A percentile compares a stretch with the other conserved stretches of the same genome.
These are phyloP conservation scores for Podospora appendiculata DNA, from an alignment of 495 filamentous ascomycete genomes.

Conservation along the genomic window DNA sequence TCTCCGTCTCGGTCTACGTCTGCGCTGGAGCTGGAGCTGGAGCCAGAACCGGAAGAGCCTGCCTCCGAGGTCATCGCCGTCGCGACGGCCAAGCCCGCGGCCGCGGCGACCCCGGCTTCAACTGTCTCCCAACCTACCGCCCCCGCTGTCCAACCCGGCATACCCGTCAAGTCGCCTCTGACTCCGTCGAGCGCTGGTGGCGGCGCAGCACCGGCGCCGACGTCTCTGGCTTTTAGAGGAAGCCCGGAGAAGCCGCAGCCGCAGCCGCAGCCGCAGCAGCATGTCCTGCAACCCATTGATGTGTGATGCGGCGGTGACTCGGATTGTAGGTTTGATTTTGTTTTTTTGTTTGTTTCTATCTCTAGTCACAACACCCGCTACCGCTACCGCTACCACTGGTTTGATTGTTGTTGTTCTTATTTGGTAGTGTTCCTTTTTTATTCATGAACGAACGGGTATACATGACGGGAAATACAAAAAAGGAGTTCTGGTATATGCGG, in stretches of 20 bases:
- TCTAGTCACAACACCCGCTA: not conserved
- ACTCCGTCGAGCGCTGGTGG: slow-evolving; percentile 19
- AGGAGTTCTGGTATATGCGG: slow-evolving; percentile 6
- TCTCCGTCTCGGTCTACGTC: too few species aligned
- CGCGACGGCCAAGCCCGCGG: slow-evolving; percentile 8
- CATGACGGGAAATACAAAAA: not conserved
- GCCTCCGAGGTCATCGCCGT: slow-evolving; percentile 23
- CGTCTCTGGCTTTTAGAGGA: slow-evolving; percentile 42
- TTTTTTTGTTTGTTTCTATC: too few species aligned
- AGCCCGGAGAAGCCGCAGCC: slow-evolving; percentile 39
- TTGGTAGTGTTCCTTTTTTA: not conserved
- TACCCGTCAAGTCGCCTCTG: slow-evolving; percentile 9
- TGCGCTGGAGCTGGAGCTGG: slow-evolving; percentile 11
- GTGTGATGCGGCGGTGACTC: not conserved
- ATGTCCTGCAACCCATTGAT: slow-evolving; percentile 23
- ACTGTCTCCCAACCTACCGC: not conserved
- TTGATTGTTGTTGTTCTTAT: not conserved
- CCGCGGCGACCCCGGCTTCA: not conserved
- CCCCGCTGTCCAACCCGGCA: not conserved
- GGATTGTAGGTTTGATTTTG: slow-evolving; percentile 2
- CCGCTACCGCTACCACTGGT: not conserved
- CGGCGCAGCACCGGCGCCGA: slow-evolving; percentile 12
- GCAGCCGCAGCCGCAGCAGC: slow-evolving; percentile 5
- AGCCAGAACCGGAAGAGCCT: slow-evolving; percentile 7
- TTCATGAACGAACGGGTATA: too few species aligned